These are phyloP conservation scores for Aspergillus mulundensis DNA, from an alignment of 495 filamentous ascomycete species.

Conservation along the genomic window DNA sequence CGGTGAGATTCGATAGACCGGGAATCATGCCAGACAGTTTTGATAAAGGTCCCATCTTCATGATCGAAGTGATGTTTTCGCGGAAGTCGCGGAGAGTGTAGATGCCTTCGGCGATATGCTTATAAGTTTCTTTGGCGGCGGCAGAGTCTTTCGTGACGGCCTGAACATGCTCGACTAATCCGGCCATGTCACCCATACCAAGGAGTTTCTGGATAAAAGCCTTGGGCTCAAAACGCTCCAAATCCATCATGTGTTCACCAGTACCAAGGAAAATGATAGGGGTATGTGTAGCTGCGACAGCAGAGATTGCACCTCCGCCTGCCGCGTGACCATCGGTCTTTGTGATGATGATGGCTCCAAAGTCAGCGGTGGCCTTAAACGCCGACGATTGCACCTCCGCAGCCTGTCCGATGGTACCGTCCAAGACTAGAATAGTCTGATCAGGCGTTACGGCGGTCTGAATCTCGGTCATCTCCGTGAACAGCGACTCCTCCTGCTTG, in stretches of 20 bases:
- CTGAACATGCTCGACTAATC: constrained; percentile 95
- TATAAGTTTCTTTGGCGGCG: constrained; percentile 91
- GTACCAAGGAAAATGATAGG: constrained; percentile 98
- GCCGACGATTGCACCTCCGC: constrained; percentile 92
- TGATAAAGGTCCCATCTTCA: constrained; percentile 98
- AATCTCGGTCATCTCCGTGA: constrained; percentile 98
- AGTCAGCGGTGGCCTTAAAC: constrained; percentile 97
- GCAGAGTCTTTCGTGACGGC: constrained; percentile 80
- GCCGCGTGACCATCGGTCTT: constrained; percentile 96
- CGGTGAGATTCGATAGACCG: constrained; percentile 86
- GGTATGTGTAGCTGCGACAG: constrained; percentile 92
- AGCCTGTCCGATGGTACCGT: constrained; percentile 92
- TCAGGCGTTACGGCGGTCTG: constrained; percentile 87
- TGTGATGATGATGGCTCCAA: constrained; percentile 97
- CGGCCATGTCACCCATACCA: constrained; percentile 96
- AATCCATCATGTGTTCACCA: constrained; percentile 92
- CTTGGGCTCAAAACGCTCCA: constrained; percentile 88
- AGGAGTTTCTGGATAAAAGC: constrained; percentile 87
- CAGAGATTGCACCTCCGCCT: constrained; percentile 96
- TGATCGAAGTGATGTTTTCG: constrained; percentile 94
- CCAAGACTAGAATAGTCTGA: constrained; percentile 97
- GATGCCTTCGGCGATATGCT: constrained; percentile 93
- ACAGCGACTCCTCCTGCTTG: constrained; percentile 89
- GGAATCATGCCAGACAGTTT: constrained; percentile 99
- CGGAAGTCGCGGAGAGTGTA: constrained; percentile 94